Percentiles rank a stretch among this genome's conserved stretches.
These are phyloP conservation scores for Plectranthus barbatus DNA, from an alignment of 257 asterid species.

Conservation along the genomic window DNA sequence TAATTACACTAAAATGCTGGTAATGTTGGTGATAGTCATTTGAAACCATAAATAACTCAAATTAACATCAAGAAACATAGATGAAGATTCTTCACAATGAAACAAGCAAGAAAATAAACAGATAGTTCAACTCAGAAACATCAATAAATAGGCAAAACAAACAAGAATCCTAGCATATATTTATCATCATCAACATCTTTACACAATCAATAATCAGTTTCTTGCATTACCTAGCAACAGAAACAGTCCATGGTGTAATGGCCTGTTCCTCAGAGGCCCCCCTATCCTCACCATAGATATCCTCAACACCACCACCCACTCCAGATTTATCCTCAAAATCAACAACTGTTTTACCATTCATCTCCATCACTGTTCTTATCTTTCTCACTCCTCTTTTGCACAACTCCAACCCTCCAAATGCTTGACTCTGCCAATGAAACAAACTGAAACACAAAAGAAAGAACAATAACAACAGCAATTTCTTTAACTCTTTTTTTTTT, in stretches of 20 bases:
- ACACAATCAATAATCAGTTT: not conserved
- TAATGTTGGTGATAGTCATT: too few species aligned
- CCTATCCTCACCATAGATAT: constrained; percentile 82
- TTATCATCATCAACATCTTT: not conserved
- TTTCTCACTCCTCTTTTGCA: constrained; percentile 24
- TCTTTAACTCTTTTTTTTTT: not conserved
- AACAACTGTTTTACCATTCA: constrained; percentile 47
- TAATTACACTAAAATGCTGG: too few species aligned
- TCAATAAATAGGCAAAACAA: not conserved
- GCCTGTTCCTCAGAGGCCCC: constrained; percentile 83
- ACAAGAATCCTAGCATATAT: not conserved
- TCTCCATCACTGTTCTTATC: constrained; percentile 28
- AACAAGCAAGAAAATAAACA: not conserved
- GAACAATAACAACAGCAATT: constrained; percentile 12
- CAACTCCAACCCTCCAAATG: constrained; percentile 21
- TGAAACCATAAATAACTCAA: not conserved
- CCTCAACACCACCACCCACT: constrained; percentile 78
- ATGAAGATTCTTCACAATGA: not conserved
- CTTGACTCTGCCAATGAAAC: constrained; percentile 53
- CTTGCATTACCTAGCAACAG: constrained; percentile 73
- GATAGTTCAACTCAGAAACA: not conserved
- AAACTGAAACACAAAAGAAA: constrained; percentile 34
- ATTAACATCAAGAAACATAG: not conserved
- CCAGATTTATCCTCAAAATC: constrained; percentile 46
- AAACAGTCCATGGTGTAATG: constrained; percentile 79